Evolutionary conservation across 805 yeast species (phyloP).

Genomic region (Maudiozyma barnettii): DNA sequence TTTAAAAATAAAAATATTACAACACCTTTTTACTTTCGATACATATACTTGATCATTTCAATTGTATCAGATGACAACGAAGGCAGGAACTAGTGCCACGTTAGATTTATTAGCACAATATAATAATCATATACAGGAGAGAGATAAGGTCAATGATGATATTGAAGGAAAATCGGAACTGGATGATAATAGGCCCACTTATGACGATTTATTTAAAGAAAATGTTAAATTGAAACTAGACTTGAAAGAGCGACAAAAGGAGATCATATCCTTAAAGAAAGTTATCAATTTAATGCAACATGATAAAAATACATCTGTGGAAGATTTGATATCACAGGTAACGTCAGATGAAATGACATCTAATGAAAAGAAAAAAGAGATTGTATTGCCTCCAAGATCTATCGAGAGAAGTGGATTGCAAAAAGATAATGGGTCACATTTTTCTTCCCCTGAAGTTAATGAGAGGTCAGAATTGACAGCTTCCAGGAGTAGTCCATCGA

Average conservation of each 20-base stretch:
- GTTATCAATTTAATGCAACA: slow-evolving; percentile 7
- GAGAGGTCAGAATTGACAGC: neutral
- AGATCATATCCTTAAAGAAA: slow-evolving; percentile 15
- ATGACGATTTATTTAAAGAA: slow-evolving; percentile 26
- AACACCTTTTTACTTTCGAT: too few species aligned
- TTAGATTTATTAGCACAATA: slow-evolving; percentile 24
- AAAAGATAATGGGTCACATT: slow-evolving; percentile 8
- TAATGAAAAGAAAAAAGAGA: slow-evolving; percentile 4
- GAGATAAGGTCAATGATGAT: slow-evolving; percentile 22
- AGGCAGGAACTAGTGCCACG: slow-evolving; percentile 7
- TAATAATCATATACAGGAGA: slow-evolving; percentile 21
- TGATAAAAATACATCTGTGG: slow-evolving; percentile 5
- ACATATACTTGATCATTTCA: too few species aligned
- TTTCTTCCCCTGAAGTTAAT: neutral
- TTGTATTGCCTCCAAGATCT: slow-evolving; percentile 33
- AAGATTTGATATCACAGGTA: slow-evolving; percentile 5
- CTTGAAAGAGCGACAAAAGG: slow-evolving; percentile 19
- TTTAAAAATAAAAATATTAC: too few species aligned
- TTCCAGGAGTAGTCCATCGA: neutral
- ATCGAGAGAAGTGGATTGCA: slow-evolving; percentile 26
- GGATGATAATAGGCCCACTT: slow-evolving; percentile 14
- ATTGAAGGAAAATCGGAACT: slow-evolving; percentile 15
- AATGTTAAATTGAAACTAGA: slow-evolving; percentile 22
- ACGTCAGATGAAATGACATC: neutral
- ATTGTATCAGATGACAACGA: neutral